Percentiles rank a stretch among this genome's conserved stretches.
Evolutionary conservation across 345 rosid genomes (phyloP).

Genomic region (Salix brachista): DNA sequence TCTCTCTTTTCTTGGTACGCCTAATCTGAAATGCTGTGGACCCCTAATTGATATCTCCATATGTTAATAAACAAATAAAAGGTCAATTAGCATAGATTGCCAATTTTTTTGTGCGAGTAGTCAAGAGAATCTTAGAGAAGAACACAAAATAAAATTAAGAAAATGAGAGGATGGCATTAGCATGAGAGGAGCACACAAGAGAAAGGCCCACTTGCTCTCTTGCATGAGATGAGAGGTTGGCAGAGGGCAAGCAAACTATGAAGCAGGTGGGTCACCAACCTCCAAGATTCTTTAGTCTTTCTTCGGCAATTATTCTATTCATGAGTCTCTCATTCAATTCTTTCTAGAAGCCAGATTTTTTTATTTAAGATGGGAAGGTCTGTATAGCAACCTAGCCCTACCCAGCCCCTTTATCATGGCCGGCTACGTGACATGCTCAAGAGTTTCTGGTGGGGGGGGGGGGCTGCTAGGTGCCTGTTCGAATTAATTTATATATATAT

Average conservation of each 20-base stretch:
- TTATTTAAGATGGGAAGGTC: not conserved
- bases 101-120: not conserved
- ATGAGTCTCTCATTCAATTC: not conserved
- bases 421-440: slow-evolving; percentile 15
- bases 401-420: not conserved
- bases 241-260: not conserved
- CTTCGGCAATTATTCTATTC: not conserved
- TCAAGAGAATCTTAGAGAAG: not conserved
- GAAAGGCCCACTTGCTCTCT: not conserved
- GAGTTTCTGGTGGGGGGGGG: not conserved
- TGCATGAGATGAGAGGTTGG: not conserved
- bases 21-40: not conserved
- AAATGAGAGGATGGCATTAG: not conserved
- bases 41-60: not conserved
- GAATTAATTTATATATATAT: fast-evolving
- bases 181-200: not conserved
- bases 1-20: not conserved
- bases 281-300: not conserved
- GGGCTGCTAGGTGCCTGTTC: no score
- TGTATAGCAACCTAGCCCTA: not conserved
- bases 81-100: not conserved
- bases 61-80: not conserved
- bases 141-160: not conserved
- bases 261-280: slow-evolving; percentile 19
- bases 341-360: slow-evolving; percentile 9